A percentile compares a stretch with the other conserved stretches of the same genome.
These are phyloP conservation scores for Cryptococcus jaspeensis DNA, from an alignment of 1,284 basidiomycete species.

Conservation along the genomic window DNA sequence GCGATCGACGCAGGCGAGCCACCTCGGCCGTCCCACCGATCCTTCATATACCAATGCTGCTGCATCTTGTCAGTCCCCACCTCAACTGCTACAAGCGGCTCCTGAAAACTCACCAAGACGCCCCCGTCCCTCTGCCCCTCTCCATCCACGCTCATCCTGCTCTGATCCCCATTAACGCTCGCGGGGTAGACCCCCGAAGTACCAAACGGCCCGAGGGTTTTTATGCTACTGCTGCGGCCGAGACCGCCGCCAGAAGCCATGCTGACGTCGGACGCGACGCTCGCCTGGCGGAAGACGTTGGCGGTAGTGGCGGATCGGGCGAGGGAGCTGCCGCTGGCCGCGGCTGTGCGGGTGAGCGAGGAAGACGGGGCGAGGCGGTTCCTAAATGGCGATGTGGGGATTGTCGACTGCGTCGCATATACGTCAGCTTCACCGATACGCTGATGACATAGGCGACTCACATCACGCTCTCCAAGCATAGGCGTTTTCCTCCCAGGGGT, in stretches of 20 bases:
- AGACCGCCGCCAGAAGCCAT: slow-evolving; percentile 20
- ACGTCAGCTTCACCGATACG: neutral
- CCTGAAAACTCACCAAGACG: slow-evolving; percentile 23
- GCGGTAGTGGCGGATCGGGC: slow-evolving; percentile 35
- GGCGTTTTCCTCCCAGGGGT: slow-evolving; percentile 8
- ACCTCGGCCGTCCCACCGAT: slow-evolving; percentile 25
- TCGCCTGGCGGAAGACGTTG: slow-evolving; percentile 27
- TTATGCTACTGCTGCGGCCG: slow-evolving; percentile 3
- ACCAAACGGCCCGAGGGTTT: slow-evolving; percentile 12
- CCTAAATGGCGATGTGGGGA: slow-evolving; percentile 38
- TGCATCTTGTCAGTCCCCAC: neutral
- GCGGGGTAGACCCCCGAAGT: slow-evolving; percentile 15
- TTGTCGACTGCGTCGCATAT: slow-evolving; percentile 18
- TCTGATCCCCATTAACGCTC: slow-evolving; percentile 16
- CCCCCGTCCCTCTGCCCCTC: slow-evolving; percentile 26
- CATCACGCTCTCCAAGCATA: slow-evolving; percentile 14
- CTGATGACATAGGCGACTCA: slow-evolving; percentile 6
- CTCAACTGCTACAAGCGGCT: neutral
- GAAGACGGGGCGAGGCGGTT: slow-evolving; percentile 14
- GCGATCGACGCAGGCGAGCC: slow-evolving; percentile 28
- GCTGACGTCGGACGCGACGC: slow-evolving; percentile 30
- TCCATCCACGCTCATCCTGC: slow-evolving; percentile 32
- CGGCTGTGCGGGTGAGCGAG: slow-evolving; percentile 15
- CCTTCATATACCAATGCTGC: slow-evolving; percentile 39
- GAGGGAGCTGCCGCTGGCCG: slow-evolving; percentile 13